Conservation (phyloP, 2,329 filamentous ascomycete species). For the Fusarium buharicum region DNA sequence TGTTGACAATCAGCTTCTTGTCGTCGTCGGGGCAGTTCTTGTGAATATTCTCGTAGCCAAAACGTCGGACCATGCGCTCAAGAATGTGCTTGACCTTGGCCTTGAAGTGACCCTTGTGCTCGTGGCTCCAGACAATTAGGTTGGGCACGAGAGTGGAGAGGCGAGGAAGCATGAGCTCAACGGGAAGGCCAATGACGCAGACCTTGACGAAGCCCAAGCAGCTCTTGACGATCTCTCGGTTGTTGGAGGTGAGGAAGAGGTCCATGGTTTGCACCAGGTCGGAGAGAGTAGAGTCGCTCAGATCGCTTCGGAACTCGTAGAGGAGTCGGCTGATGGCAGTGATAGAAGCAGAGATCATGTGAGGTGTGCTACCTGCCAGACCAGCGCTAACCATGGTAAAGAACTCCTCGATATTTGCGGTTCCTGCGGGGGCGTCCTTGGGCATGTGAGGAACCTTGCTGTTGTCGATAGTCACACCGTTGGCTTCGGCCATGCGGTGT, state of each 20-base stretch:
- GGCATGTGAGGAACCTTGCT: slow-evolving; percentile 90
- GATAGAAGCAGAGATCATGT: slow-evolving; percentile 98
- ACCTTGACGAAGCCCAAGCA: slow-evolving; percentile 98
- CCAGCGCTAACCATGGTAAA: slow-evolving; percentile 98
- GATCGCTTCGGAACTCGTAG: slow-evolving; percentile 82
- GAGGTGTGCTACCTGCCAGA: slow-evolving; percentile 88
- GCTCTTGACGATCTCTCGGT: slow-evolving; percentile 94
- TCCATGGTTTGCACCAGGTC: slow-evolving; percentile 96
- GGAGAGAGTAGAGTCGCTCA: slow-evolving; percentile 75
- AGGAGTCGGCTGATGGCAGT: slow-evolving; percentile 93
- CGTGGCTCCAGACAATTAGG: slow-evolving; percentile 94
- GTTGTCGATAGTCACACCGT: slow-evolving; percentile 82
- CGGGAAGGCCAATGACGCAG: slow-evolving; percentile 85
- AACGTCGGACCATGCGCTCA: slow-evolving; percentile 91
- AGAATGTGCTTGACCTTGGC: slow-evolving; percentile 98
- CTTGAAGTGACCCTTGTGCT: slow-evolving; percentile 97
- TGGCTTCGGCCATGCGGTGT: slow-evolving; percentile 74
- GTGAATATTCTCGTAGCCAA: slow-evolving; percentile 84
- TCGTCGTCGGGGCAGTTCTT: slow-evolving; percentile 85
- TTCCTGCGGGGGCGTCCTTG: slow-evolving; percentile 77
- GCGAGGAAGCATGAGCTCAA: slow-evolving; percentile 80
- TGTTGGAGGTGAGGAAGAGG: slow-evolving; percentile 94
- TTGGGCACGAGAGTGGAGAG: slow-evolving; percentile 84
- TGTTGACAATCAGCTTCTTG: slow-evolving; percentile 90
- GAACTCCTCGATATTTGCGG: slow-evolving; percentile 90